Conservation (phyloP, 2,329 filamentous ascomycete genomes). For the Ascochyta rabiei region DNA sequence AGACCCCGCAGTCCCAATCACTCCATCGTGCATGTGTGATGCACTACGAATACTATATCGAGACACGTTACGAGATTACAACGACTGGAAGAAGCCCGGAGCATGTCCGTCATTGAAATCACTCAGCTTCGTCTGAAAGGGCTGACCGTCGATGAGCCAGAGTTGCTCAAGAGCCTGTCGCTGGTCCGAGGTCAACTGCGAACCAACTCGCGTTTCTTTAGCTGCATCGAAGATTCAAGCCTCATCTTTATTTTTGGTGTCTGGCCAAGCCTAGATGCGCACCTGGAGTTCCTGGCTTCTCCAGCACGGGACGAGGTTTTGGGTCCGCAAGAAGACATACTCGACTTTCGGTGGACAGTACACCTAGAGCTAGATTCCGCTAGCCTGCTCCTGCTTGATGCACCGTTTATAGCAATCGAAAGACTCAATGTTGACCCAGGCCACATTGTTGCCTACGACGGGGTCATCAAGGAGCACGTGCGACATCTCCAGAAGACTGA, state of each 20-base stretch:
- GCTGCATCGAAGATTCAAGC: conserved; percentile 35
- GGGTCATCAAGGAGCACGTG: conserved; percentile 19
- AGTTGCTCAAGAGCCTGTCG: conserved; percentile 39
- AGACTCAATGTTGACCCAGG: conserved; percentile 22
- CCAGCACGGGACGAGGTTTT: conserved; percentile 34
- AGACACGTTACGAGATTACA: background rate
- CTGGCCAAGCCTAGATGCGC: conserved; percentile 38
- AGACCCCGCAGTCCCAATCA: conserved; percentile 23
- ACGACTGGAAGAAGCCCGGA: background rate
- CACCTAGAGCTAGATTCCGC: conserved; percentile 33
- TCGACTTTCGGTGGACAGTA: conserved; percentile 39
- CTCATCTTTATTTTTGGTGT: conserved; percentile 41
- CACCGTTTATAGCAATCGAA: conserved; percentile 34
- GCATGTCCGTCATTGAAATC: conserved; percentile 39
- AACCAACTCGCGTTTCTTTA: conserved; percentile 39
- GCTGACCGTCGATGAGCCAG: conserved; percentile 23
- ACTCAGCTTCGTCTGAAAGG: conserved; percentile 37
- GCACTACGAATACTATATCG: conserved; percentile 1
- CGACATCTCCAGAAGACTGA: conserved; percentile 22
- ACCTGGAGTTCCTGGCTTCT: conserved; percentile 37
- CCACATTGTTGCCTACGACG: conserved; percentile 20
- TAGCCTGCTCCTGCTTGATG: conserved; percentile 29
- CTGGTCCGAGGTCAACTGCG: conserved; percentile 32
- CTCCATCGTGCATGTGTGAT: conserved; percentile 26
- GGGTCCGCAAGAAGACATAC: conserved; percentile 36